Percentiles rank a stretch among this genome's conserved stretches.
phyloP scores from a whole-genome alignment of 2,329 filamentous ascomycete genomes.

The Claviceps quebecensis region DNA sequence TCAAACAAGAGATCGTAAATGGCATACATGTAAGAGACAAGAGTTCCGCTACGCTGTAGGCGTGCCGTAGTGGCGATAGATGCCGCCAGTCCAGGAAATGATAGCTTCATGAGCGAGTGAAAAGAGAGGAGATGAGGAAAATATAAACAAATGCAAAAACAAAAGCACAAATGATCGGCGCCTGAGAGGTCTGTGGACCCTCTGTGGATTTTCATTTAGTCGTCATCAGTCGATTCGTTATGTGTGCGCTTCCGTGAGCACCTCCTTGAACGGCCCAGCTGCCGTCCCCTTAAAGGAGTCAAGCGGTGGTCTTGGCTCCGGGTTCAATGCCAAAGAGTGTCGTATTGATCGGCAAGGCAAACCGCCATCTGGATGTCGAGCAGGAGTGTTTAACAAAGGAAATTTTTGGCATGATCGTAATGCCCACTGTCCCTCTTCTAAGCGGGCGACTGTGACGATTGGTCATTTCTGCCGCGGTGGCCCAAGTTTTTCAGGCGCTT shows the following conservation, averaged over 20 bases:
- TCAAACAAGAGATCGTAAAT: neutral
- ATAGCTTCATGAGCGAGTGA: neutral
- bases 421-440: constrained; percentile 11
- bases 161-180: constrained; percentile 3
- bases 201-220: constrained; percentile 2
- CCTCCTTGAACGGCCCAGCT: neutral
- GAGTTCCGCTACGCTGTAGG: neutral
- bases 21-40: neutral
- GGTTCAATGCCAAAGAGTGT: neutral
- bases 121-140: neutral
- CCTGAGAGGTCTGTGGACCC: constrained; percentile 1
- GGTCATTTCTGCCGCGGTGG: constrained; percentile 25
- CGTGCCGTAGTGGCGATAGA: neutral
- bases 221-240: constrained; percentile 5
- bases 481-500: constrained; percentile 42
- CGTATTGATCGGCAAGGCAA: constrained; percentile 3
- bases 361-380: neutral
- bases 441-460: constrained; percentile 36
- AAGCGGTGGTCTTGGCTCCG: neutral
- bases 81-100: neutral
- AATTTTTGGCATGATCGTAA: neutral
- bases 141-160: constrained; percentile 4
- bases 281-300: too few relatives aligned
- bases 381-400: neutral
- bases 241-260: neutral